Conservation (phyloP, 2,329 filamentous ascomycete genomes). For the Fusarium sp. region DNA sequence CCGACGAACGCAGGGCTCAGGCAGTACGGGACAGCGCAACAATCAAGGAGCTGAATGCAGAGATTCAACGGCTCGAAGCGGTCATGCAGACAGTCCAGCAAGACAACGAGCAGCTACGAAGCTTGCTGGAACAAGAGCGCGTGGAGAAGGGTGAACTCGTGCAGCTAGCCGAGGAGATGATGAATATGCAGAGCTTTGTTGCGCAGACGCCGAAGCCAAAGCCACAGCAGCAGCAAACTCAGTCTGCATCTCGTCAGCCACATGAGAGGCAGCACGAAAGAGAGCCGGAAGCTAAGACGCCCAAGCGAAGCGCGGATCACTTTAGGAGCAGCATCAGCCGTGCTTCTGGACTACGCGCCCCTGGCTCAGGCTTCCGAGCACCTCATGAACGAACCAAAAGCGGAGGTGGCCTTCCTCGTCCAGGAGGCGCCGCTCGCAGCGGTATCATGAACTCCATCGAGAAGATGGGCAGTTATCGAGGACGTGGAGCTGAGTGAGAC, state of each 20-base stretch:
- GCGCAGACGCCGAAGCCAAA: conserved; percentile 39
- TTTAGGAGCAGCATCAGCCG: conserved; percentile 60
- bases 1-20: conserved; percentile 62
- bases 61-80: conserved; percentile 77
- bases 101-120: conserved; percentile 72
- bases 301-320: conserved; percentile 45
- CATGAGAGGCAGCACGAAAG: conserved; percentile 35
- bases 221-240: conserved; percentile 36
- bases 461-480: conserved; percentile 77
- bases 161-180: conserved; percentile 83
- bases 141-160: conserved; percentile 87
- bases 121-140: conserved; percentile 75
- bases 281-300: conserved; percentile 47
- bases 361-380: conserved; percentile 58
- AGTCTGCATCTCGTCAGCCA: conserved; percentile 35
- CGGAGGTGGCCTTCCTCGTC: conserved; percentile 57
- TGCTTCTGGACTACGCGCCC: conserved; percentile 68
- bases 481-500: conserved; percentile 49
- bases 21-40: conserved; percentile 73
- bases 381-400: conserved; percentile 59
- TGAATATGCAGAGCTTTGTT: conserved; percentile 69
- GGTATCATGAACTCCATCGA: conserved; percentile 88
- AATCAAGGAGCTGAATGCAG: conserved; percentile 75
- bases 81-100: conserved; percentile 74
- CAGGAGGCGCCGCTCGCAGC: conserved; percentile 63